Evolutionary conservation across 2,329 filamentous ascomycete genomes (phyloP).

Genomic region (Alternaria sp.): DNA sequence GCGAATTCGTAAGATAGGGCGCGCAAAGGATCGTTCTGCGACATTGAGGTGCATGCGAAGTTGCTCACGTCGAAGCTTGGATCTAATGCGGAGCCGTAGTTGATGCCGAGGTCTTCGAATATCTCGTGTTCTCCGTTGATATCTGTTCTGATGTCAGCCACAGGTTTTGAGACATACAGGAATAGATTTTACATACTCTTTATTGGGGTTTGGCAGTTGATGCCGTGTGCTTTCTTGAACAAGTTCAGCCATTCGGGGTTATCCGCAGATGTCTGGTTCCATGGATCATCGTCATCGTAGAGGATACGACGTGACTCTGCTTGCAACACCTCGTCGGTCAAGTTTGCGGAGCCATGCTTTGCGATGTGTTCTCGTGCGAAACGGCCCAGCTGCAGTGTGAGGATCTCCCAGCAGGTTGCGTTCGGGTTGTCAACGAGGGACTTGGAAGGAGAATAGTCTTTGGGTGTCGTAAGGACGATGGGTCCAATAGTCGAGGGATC

Average conservation of each 20-base stretch:
- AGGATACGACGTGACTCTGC: conserved; percentile 54
- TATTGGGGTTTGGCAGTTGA: conserved; percentile 25
- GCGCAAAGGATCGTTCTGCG: conserved; percentile 17
- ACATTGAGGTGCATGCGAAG: conserved; percentile 22
- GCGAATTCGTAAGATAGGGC: conserved; percentile 33
- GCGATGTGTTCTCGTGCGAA: conserved; percentile 51
- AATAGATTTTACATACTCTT: conserved; percentile 5
- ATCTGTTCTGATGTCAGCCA: conserved; percentile 2
- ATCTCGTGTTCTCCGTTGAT: conserved; percentile 31
- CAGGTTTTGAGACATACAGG: neutral
- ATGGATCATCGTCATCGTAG: conserved; percentile 57
- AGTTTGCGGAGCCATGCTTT: conserved; percentile 41
- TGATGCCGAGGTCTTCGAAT: conserved; percentile 44
- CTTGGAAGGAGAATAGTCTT: conserved; percentile 18
- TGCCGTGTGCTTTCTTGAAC: conserved; percentile 58
- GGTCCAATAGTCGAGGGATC: conserved; percentile 23
- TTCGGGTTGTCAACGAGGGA: conserved; percentile 21
- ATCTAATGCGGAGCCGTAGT: conserved; percentile 29
- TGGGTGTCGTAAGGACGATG: conserved; percentile 22
- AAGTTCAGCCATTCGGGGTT: conserved; percentile 56
- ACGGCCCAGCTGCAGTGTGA: conserved; percentile 54
- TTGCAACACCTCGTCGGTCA: conserved; percentile 60
- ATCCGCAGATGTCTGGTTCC: conserved; percentile 53
- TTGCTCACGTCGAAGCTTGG: conserved; percentile 38
- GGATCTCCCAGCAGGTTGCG: conserved; percentile 58